These are phyloP conservation scores for Candida boleticola DNA, from an alignment of 805 yeast genomes.

Conservation along the genomic window DNA sequence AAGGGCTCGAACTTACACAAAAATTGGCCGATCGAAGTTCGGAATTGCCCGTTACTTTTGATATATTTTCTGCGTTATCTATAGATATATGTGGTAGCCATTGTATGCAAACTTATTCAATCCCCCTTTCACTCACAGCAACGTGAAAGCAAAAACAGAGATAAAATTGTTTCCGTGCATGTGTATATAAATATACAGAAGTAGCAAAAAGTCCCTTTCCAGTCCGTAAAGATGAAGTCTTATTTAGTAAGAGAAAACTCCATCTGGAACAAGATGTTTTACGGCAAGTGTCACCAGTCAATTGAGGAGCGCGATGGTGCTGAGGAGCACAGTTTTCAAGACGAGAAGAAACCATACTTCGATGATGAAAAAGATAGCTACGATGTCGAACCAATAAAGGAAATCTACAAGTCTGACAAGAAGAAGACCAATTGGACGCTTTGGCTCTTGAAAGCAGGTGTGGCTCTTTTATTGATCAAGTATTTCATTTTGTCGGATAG, in stretches of 20 bases:
- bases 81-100: no score
- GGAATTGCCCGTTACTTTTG: no score
- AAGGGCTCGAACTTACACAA: no score
- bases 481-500: background rate
- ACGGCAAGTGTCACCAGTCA: conserved; percentile 8
- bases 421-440: background rate
- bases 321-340: background rate
- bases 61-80: no score
- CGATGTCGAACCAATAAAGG: background rate
- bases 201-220: no score
- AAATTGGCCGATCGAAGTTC: no score
- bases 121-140: no score
- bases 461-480: background rate
- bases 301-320: background rate
- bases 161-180: no score
- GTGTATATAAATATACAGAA: no score
- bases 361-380: background rate
- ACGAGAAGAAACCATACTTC: background rate
- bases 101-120: no score
- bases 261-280: conserved; percentile 18
- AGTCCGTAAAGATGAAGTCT: conserved; percentile 12
- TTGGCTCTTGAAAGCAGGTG: background rate
- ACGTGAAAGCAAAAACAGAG: no score
- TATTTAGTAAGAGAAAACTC: conserved; percentile 12
- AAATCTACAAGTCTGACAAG: background rate